These are phyloP conservation scores for Datisca glomerata DNA, from an alignment of 306 rosid species.

Conservation along the genomic window DNA sequence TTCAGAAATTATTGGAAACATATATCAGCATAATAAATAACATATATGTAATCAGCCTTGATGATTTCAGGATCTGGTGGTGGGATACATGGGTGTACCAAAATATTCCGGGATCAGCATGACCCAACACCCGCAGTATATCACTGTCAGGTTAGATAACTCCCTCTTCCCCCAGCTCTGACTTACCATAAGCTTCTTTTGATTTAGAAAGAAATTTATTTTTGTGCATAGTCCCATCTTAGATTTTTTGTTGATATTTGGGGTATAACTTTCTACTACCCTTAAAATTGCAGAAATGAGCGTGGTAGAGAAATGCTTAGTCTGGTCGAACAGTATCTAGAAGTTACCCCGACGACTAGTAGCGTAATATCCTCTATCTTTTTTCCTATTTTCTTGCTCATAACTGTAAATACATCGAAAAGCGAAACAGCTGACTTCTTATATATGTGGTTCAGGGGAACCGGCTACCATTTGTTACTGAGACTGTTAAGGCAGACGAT, in stretches of 20 bases:
- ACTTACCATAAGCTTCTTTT: background rate
- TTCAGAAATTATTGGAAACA: too few species aligned
- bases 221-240: too few species aligned
- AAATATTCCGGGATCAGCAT: slow-evolving; percentile 84
- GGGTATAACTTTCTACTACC: background rate
- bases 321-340: slow-evolving; percentile 60
- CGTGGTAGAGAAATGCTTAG: slow-evolving; percentile 86
- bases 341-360: slow-evolving; percentile 53
- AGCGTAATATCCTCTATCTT: slow-evolving; percentile 35
- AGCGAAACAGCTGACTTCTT: too few species aligned
- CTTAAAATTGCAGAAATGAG: slow-evolving; percentile 56
- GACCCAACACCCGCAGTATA: slow-evolving; percentile 95
- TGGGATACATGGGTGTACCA: slow-evolving; percentile 98
- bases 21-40: too few species aligned
- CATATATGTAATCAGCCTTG: too few species aligned
- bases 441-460: slow-evolving; percentile 46
- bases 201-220: too few species aligned
- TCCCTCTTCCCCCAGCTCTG: too few species aligned
- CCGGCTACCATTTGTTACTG: slow-evolving; percentile 73
- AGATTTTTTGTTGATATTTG: background rate
- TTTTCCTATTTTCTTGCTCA: slow-evolving; percentile 8
- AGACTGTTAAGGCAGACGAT: slow-evolving; percentile 96
- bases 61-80: slow-evolving; percentile 63
- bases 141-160: slow-evolving; percentile 83
- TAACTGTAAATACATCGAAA: too few species aligned